A percentile compares a stretch with the other conserved stretches of the same genome.
Evolutionary conservation across 2,329 filamentous ascomycete species (phyloP).

Genomic region (Aspergillus phoenicis): DNA sequence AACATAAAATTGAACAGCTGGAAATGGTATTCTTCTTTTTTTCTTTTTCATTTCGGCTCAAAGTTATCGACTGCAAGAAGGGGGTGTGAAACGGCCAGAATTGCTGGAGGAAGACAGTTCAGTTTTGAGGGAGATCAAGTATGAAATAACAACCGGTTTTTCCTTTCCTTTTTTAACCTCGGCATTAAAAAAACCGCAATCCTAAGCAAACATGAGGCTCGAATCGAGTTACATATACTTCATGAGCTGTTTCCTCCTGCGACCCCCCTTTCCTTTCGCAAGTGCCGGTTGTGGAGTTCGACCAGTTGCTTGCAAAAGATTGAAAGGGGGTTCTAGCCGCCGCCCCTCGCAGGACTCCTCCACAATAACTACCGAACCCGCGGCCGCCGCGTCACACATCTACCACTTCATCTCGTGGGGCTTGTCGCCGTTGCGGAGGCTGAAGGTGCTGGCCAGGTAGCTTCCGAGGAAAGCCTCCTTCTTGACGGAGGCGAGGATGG

Average conservation of each 20-base stretch:
- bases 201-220: slow-evolving; percentile 40
- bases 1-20: slow-evolving; percentile 25
- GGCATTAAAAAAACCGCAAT: slow-evolving; percentile 33
- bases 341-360: slow-evolving; percentile 42
- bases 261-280: slow-evolving; percentile 16
- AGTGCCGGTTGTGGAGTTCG: slow-evolving; percentile 14
- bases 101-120: slow-evolving; percentile 22
- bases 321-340: slow-evolving; percentile 31
- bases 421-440: slow-evolving; percentile 98
- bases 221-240: slow-evolving; percentile 47
- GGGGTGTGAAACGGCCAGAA: slow-evolving; percentile 34
- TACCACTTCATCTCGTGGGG: slow-evolving; percentile 99
- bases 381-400: slow-evolving; percentile 48
- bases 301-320: too few relatives aligned
- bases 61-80: slow-evolving; percentile 22
- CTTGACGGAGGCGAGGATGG: slow-evolving; percentile 93
- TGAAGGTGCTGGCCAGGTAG: slow-evolving; percentile 96
- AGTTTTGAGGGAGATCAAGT: slow-evolving; percentile 26
- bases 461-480: slow-evolving; percentile 92
- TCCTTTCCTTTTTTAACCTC: not conserved
- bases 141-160: slow-evolving; percentile 33
- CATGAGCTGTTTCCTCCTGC: slow-evolving; percentile 40
- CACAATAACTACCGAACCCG: slow-evolving; percentile 46
- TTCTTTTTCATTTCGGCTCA: slow-evolving; percentile 40
- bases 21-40: slow-evolving; percentile 42